phyloP scores from a whole-genome alignment of 78 protist species.

The Speleostelium caveatum region DNA sequence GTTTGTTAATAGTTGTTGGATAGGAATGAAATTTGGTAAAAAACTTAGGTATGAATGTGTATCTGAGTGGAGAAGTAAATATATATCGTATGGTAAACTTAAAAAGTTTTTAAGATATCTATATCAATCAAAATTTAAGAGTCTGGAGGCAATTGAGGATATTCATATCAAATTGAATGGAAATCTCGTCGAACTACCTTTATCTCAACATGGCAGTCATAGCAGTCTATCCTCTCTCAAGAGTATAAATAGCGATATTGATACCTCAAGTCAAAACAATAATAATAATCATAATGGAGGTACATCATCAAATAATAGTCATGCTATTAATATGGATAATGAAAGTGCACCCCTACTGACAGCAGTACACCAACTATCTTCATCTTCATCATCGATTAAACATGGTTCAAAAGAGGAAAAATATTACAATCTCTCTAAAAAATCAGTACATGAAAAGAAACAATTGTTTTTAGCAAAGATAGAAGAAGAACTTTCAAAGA shows the following conservation, averaged over 20 bases:
- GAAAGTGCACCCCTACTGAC: background rate
- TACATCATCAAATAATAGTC: background rate
- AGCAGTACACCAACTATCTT: background rate
- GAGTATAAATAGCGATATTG: background rate
- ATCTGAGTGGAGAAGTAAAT: slow-evolving; percentile 58
- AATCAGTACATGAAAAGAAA: slow-evolving; percentile 22
- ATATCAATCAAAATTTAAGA: slow-evolving; percentile 9
- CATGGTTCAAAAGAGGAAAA: background rate
- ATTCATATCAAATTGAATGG: slow-evolving; percentile 23
- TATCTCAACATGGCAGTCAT: background rate
- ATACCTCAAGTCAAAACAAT: background rate
- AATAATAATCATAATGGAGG: background rate
- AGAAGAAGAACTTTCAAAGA: slow-evolving; percentile 42
- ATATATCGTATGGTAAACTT: slow-evolving; percentile 61
- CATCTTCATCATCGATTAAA: background rate
- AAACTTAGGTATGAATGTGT: slow-evolving; percentile 70
- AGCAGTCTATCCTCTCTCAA: background rate
- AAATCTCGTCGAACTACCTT: background rate
- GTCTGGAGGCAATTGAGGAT: background rate
- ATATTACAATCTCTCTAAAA: background rate
- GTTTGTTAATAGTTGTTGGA: too few species aligned
- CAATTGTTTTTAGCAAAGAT: slow-evolving; percentile 30
- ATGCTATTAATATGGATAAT: background rate
- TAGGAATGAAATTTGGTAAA: slow-evolving; percentile 79
- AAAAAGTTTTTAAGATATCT: slow-evolving; percentile 63